Evolutionary conservation across 441 rosid genomes (phyloP).

Genomic region (Euphorbia neoarborescens): DNA sequence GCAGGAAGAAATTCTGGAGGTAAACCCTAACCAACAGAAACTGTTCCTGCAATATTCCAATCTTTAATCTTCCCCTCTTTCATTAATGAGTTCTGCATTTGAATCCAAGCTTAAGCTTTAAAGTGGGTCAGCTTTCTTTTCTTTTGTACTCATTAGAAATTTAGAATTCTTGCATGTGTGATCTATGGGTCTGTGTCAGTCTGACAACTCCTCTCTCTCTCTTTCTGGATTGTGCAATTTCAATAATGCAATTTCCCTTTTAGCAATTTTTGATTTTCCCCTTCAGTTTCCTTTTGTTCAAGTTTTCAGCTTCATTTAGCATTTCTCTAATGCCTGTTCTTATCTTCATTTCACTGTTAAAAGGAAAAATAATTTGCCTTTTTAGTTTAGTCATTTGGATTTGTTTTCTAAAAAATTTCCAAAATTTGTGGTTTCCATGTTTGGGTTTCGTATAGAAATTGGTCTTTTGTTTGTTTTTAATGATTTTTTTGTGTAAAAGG

Average conservation of each 20-base stretch:
- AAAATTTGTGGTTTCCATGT: constrained; percentile 13
- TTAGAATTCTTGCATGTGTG: neutral
- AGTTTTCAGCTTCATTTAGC: constrained; percentile 14
- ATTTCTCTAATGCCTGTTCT: constrained; percentile 2
- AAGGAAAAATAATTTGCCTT: constrained; percentile 8
- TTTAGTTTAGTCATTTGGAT: constrained; percentile 19
- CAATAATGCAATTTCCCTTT: constrained; percentile 25
- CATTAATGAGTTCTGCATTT: neutral
- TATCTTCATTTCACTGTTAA: constrained; percentile 13
- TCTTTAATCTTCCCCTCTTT: neutral
- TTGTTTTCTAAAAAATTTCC: constrained; percentile 12
- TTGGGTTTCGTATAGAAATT: constrained; percentile 13
- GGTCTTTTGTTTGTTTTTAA: constrained; percentile 1
- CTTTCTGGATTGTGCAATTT: constrained; percentile 10
- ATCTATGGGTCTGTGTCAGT: constrained; percentile 24
- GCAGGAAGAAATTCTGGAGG: constrained; percentile 9
- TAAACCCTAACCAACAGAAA: neutral
- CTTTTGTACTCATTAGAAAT: constrained; percentile 12
- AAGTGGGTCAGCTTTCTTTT: constrained; percentile 20
- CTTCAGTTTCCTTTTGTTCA: constrained; percentile 18
- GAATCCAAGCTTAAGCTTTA: constrained; percentile 17
- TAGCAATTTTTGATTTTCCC: constrained; percentile 22
- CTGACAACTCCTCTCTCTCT: constrained; percentile 16
- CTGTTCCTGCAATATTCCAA: neutral
- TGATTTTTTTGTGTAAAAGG: constrained; percentile 14